phyloP scores from a whole-genome alignment of 148 eudicot genomes.

The Silene conica region DNA sequence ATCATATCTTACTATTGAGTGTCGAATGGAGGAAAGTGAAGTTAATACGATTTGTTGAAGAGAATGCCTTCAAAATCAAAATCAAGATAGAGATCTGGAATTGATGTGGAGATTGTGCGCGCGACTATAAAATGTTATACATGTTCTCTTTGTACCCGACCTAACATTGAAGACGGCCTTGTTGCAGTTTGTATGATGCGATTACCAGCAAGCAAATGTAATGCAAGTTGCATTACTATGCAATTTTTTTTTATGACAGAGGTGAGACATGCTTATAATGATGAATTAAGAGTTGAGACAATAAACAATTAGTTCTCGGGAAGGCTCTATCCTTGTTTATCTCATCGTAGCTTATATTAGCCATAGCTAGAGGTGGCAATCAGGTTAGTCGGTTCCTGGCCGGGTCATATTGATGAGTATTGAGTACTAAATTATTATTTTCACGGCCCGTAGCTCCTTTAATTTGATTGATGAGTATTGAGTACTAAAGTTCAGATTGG shows the following conservation, averaged over 20 bases:
- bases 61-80: conserved; percentile 2
- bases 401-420: no score
- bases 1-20: background rate
- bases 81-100: background rate
- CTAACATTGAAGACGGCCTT: background rate
- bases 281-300: background rate
- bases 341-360: background rate
- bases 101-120: background rate
- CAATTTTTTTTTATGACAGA: no score
- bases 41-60: background rate
- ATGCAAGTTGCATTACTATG: no score
- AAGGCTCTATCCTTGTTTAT: background rate
- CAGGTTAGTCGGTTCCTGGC: no score
- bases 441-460: background rate
- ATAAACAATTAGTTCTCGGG: background rate
- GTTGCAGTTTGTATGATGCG: no score
- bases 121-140: background rate
- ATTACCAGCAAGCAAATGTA: no score
- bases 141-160: background rate
- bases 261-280: background rate
- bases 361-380: no score
- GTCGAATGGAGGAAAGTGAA: background rate
- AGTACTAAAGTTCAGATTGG: background rate
- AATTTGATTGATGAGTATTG: background rate
- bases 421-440: no score